These are phyloP conservation scores for Parmelia sp. DNA, from an alignment of 495 filamentous ascomycete species.

Conservation along the genomic window DNA sequence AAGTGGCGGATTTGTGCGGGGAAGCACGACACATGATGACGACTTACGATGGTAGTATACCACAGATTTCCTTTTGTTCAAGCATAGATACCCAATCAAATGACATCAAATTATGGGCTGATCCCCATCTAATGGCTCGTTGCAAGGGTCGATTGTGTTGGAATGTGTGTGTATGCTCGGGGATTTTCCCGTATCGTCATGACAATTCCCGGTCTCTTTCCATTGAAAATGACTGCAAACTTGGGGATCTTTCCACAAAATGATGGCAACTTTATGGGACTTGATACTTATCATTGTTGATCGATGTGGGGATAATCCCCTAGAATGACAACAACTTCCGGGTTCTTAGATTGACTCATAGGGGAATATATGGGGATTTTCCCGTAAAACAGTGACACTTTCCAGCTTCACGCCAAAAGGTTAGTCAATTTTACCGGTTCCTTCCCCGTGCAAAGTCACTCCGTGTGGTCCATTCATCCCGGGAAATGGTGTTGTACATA, in stretches of 20 bases:
- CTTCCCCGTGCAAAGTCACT: background rate
- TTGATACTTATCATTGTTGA: background rate
- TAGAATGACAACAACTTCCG: background rate
- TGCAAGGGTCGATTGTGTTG: background rate
- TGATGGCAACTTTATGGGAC: background rate
- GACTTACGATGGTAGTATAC: background rate
- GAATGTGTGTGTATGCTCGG: background rate
- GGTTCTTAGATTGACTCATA: background rate
- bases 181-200: background rate
- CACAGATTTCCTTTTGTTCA: background rate
- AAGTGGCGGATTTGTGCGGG: background rate
- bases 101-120: background rate
- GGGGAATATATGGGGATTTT: background rate
- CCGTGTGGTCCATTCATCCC: background rate
- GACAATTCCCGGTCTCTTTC: too few relatives aligned
- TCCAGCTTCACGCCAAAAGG: background rate
- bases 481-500: background rate
- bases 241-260: background rate
- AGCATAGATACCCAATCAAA: constrained; percentile 7
- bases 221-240: background rate
- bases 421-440: background rate
- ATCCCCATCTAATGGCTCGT: background rate
- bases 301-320: background rate
- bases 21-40: background rate
- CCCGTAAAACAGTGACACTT: background rate